Conservation (phyloP, 163 green algal genomes). For the Chlorella variabilis region DNA sequence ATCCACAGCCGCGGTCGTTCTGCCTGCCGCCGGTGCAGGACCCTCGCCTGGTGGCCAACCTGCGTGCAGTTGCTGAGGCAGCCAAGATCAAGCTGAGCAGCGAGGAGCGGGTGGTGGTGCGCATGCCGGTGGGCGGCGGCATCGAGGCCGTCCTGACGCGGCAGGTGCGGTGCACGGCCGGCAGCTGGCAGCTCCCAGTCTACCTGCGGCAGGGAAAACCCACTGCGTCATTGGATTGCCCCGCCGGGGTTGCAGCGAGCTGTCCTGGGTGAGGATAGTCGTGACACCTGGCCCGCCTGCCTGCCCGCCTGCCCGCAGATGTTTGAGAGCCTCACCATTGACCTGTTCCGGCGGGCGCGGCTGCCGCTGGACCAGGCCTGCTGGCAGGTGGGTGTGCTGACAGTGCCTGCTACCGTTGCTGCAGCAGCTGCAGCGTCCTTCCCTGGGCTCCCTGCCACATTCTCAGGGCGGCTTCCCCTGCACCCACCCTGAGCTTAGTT, state of each 20-base stretch:
- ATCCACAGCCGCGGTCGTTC: not conserved
- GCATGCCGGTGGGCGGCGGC: conserved; percentile 59
- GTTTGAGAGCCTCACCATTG: conserved; percentile 56
- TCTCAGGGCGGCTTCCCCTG: no score
- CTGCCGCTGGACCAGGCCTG: conserved; percentile 77
- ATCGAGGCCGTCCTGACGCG: conserved; percentile 50
- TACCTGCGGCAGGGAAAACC: no score
- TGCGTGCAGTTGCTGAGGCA: conserved; percentile 76
- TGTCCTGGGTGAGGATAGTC: no score
- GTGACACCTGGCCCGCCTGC: not conserved
- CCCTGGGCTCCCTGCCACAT: no score
- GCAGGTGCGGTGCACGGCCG: no score
- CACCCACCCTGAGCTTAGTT: no score
- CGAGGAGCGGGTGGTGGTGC: conserved; percentile 59
- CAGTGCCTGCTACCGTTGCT: not conserved
- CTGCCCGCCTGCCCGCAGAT: conserved; percentile 19
- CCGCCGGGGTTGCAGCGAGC: no score
- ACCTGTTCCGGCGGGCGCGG: conserved; percentile 72
- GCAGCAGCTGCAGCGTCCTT: no score
- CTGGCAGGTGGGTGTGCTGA: conserved; percentile 60
- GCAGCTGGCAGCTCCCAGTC: no score
- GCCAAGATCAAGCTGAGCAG: conserved; percentile 82
- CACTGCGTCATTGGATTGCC: no score
- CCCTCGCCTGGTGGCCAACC: conserved; percentile 61
- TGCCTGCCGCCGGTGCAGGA: not conserved